phyloP scores from a whole-genome alignment of 2,329 filamentous ascomycete species.

The Ascochyta koolunga region DNA sequence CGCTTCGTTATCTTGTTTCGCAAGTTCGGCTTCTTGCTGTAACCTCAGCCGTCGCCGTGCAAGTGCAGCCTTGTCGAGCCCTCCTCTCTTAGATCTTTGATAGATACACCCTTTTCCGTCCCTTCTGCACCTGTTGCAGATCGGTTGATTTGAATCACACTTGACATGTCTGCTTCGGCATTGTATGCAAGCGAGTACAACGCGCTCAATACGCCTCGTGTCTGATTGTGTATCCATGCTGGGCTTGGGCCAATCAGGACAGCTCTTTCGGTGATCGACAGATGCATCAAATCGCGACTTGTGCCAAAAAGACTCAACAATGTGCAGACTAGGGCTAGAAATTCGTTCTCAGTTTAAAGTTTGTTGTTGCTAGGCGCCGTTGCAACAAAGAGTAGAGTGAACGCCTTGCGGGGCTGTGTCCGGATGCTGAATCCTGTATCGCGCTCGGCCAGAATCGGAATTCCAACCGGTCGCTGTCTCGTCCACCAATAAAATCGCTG shows the following conservation, averaged over 20 bases:
- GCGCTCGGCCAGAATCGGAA: not conserved
- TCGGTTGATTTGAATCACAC: conserved; percentile 41
- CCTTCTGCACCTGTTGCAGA: conserved; percentile 38
- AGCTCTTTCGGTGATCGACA: not conserved
- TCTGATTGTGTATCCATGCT: conserved; percentile 29
- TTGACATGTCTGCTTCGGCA: conserved; percentile 44
- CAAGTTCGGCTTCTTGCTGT: conserved; percentile 32
- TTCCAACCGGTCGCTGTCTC: not conserved
- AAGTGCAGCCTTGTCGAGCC: conserved; percentile 42
- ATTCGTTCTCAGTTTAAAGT: not conserved
- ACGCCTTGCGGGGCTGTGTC: conserved; percentile 7
- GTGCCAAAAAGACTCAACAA: not conserved
- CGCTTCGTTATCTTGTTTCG: conserved; percentile 13
- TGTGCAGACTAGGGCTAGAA: too few relatives aligned
- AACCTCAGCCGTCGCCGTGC: conserved; percentile 34
- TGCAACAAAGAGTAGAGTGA: not conserved
- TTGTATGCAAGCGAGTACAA: conserved; percentile 41
- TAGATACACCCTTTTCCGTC: conserved; percentile 44
- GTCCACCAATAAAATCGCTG: not conserved
- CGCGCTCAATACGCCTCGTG: conserved; percentile 34
- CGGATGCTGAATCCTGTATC: not conserved
- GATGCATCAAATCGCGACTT: not conserved
- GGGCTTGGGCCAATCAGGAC: not conserved
- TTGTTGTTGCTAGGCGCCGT: too few relatives aligned
- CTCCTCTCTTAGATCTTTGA: conserved; percentile 42